A percentile compares a stretch with the other conserved stretches of the same genome.
These are phyloP conservation scores for Lentinula aciculospora DNA, from an alignment of 768 basidiomycete genomes.

Conservation along the genomic window DNA sequence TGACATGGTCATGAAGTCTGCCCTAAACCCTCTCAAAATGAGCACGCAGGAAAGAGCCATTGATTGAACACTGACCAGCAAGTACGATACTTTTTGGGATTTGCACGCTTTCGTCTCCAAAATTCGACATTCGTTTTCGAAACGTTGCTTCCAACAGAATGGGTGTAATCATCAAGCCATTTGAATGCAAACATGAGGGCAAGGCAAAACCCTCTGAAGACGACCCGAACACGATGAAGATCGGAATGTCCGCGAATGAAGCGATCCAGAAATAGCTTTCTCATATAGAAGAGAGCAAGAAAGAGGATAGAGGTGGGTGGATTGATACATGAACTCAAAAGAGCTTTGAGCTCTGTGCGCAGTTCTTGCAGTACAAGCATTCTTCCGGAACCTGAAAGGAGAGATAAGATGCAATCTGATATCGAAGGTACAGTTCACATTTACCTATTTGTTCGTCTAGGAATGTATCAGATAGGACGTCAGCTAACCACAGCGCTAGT, in stretches of 20 bases:
- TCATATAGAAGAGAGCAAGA: background rate
- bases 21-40: background rate
- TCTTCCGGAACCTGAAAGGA: background rate
- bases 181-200: constrained; percentile 3
- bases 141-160: background rate
- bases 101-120: background rate
- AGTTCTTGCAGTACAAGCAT: background rate
- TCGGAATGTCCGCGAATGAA: background rate
- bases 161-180: constrained; percentile 1
- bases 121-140: background rate
- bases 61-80: background rate
- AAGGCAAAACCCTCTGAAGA: constrained; percentile 1
- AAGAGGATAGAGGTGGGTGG: background rate
- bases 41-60: background rate
- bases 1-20: background rate
- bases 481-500: background rate
- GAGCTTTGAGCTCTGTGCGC: background rate
- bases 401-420: background rate
- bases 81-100: constrained; percentile 3
- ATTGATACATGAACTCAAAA: background rate
- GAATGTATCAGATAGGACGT: background rate
- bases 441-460: background rate
- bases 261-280: background rate
- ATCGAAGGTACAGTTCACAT: background rate
- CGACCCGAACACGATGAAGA: background rate